A percentile compares a stretch with the other conserved stretches of the same genome.
Conservation (phyloP, 345 rosid species). For the Excoecaria cochinchinensis region DNA sequence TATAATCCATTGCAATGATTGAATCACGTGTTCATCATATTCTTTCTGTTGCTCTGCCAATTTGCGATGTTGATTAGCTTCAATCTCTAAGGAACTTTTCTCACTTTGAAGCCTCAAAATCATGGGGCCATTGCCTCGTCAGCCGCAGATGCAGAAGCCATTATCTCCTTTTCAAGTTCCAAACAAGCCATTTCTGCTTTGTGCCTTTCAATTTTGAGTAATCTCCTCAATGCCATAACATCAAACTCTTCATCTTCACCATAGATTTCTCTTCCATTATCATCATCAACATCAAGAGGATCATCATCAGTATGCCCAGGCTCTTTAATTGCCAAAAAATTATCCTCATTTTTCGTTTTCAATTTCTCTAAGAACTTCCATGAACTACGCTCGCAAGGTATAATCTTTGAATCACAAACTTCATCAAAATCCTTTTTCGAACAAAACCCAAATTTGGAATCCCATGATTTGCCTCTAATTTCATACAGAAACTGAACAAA, state of each 20-base stretch:
- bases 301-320: conserved; percentile 3
- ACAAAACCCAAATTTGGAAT: conserved; percentile 17
- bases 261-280: conserved; percentile 30
- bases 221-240: conserved; percentile 46
- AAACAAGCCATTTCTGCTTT: conserved; percentile 36
- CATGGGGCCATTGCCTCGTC: conserved; percentile 86
- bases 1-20: conserved; percentile 53
- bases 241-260: conserved; percentile 58
- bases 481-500: conserved; percentile 27
- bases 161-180: conserved; percentile 77
- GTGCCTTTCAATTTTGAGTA: conserved; percentile 59
- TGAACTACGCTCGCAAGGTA: conserved; percentile 19
- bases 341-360: not conserved
- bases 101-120: conserved; percentile 67
- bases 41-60: conserved; percentile 56
- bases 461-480: conserved; percentile 26
- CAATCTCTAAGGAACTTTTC: conserved; percentile 58
- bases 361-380: conserved; percentile 20
- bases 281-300: conserved; percentile 27
- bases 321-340: conserved; percentile 15
- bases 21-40: conserved; percentile 56
- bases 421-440: conserved; percentile 16
- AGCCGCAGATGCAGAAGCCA: conserved; percentile 67
- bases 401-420: conserved; percentile 21
- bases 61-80: conserved; percentile 55